Conservation (phyloP, 225 moss, liverwort and hornwort genomes). For the Marchantia paleacea region DNA sequence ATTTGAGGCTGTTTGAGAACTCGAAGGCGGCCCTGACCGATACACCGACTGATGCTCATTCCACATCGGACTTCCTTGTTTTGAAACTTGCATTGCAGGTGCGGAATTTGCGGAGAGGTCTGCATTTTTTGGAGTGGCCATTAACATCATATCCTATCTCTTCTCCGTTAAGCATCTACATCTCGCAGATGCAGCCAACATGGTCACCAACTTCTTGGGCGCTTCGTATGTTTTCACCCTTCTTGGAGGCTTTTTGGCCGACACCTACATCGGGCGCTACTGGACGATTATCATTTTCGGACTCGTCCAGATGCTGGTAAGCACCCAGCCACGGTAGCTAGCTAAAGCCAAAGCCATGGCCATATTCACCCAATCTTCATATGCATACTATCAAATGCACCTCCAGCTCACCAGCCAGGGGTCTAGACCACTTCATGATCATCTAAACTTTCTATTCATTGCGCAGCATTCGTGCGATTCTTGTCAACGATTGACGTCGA, state of each 20-base stretch:
- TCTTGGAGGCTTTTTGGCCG: constrained; percentile 25
- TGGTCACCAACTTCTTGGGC: constrained; percentile 19
- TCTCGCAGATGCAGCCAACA: constrained; percentile 19
- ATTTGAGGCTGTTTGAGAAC: neutral
- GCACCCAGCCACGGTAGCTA: too few relatives aligned
- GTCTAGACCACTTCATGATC: too few relatives aligned
- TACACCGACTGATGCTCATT: neutral
- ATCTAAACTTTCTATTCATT: too few relatives aligned
- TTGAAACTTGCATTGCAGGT: neutral
- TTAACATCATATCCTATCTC: constrained; percentile 9
- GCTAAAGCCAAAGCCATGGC: too few relatives aligned
- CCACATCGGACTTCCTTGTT: neutral
- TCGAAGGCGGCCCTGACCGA: neutral
- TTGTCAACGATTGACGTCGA: too few relatives aligned
- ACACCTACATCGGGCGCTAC: constrained; percentile 19
- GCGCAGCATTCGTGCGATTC: too few relatives aligned
- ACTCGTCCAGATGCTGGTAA: neutral
- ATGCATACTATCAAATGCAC: too few relatives aligned
- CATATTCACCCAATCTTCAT: too few relatives aligned
- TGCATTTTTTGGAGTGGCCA: neutral
- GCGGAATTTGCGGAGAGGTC: constrained; percentile 16
- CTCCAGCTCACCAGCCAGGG: too few relatives aligned
- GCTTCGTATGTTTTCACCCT: constrained; percentile 1
- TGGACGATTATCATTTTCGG: constrained; percentile 14
- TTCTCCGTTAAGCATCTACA: constrained; percentile 14